phyloP scores from a whole-genome alignment of 2,329 filamentous ascomycete genomes.

The Simplicillium sp. region DNA sequence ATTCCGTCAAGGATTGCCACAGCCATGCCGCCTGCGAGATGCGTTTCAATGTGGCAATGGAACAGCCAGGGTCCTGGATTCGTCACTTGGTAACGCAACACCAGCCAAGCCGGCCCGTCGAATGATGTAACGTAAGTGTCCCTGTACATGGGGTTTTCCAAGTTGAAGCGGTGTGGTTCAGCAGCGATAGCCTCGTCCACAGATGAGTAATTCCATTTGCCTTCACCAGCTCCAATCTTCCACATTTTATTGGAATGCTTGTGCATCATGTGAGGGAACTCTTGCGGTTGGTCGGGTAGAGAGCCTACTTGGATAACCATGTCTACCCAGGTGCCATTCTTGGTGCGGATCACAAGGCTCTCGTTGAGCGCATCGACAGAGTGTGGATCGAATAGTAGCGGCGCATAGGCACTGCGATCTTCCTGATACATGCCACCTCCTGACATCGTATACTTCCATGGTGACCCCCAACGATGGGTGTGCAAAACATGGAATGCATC shows the following conservation, averaged over 20 bases:
- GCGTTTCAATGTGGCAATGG: conserved; percentile 41
- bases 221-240: conserved; percentile 40
- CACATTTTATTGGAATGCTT: conserved; percentile 55
- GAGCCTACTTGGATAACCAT: conserved; percentile 36
- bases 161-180: conserved; percentile 43
- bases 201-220: conserved; percentile 39
- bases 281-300: conserved; percentile 22
- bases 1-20: conserved; percentile 39
- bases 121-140: conserved; percentile 26
- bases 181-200: conserved; percentile 41
- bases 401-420: conserved; percentile 11
- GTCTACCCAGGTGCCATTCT: conserved; percentile 43
- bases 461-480: no score
- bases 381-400: conserved; percentile 35
- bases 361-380: conserved; percentile 18
- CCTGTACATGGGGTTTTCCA: conserved; percentile 42
- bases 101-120: conserved; percentile 29
- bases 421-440: no score
- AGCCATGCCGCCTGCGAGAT: conserved; percentile 45
- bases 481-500: no score
- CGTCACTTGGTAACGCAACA: conserved; percentile 39
- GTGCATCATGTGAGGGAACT: conserved; percentile 45
- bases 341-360: conserved; percentile 39
- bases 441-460: no score
- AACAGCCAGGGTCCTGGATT: conserved; percentile 42